Base-by-base conservation (phyloP, 805 yeast species). In the Starmerella lactis-condensi region DNA sequence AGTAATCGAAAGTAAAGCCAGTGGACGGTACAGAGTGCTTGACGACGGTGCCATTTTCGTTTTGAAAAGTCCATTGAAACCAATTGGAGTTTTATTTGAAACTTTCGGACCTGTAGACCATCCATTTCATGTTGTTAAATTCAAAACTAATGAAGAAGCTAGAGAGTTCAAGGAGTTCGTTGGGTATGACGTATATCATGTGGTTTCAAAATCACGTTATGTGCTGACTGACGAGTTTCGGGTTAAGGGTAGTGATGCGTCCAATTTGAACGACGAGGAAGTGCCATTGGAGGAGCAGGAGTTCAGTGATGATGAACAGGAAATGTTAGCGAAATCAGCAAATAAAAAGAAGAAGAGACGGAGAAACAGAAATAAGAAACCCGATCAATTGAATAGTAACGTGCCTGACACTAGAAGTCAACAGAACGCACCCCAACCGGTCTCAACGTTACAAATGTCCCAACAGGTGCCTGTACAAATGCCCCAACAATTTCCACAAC, bases 231-330 rank as follows among this genome's bases (percentile, higher is more conserved):
- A 75, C 31, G 56, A 67, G 16, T 63, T 83, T 33, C 77, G 70
- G 43, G 57, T 63, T 15, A 83, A 75, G 46, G 98, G 96, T 16
- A 74, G 82, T 2, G 98, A 89, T 57, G 98, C 98, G 0, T 76
- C 92, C 46, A 89, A 89, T 45, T 73, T 79, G 51, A 75, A 79
- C 50, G 98, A 89, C 52, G 96, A 89, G 55, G 98, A 89, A 47
- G 54, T 85, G 19, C 81, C 93, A 0, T 82, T 72, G 43, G 91
- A 77, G 19, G 96, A 89, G 51, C 92, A 79, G 51, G 96, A 85
- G 49, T 85, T 74, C 43, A 78, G 94, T 1, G 96, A 89, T 51
- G 96, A 89, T 52, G 96, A 85, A 48, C 68, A 67, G 38, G 96
- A 89, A 51, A 65, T 70, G 43, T 73, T 67, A 22, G 67, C 67